A percentile compares a stretch with the other conserved stretches of the same genome.
These are phyloP conservation scores for Hypoxylon sp. DNA, from an alignment of 2,329 filamentous ascomycete genomes.

Conservation along the genomic window DNA sequence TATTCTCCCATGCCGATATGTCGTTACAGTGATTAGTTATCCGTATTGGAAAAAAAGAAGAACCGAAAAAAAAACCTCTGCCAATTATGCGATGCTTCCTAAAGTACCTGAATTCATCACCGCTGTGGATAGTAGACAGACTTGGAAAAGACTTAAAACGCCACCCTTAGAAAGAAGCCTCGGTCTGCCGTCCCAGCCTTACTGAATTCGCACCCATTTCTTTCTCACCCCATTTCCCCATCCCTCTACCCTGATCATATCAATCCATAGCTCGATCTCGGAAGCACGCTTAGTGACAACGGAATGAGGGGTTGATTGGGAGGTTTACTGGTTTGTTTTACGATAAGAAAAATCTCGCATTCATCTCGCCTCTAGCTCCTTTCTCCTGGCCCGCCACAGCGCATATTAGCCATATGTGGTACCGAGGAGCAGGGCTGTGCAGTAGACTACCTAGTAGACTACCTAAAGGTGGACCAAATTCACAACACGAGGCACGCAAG, in stretches of 20 bases:
- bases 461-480: background rate
- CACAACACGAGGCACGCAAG: background rate
- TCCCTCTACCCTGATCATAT: background rate
- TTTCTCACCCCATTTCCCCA: background rate
- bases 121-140: background rate
- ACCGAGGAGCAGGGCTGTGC: background rate
- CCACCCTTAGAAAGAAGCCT: background rate
- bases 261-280: background rate
- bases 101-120: constrained; percentile 13
- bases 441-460: constrained; percentile 18
- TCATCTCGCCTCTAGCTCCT: constrained; percentile 20
- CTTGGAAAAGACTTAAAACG: constrained; percentile 13
- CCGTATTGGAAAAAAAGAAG: background rate
- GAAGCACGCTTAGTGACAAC: background rate
- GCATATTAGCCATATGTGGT: background rate
- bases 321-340: constrained; percentile 17
- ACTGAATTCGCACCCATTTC: constrained; percentile 7
- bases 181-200: constrained; percentile 14
- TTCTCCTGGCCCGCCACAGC: background rate
- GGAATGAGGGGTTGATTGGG: background rate
- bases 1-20: constrained; percentile 12
- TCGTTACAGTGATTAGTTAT: background rate
- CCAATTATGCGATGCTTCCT: constrained; percentile 19
- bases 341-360: constrained; percentile 15
- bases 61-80: constrained; percentile 8